These are phyloP conservation scores for Scheffersomyces ergatensis DNA, from an alignment of 805 yeast genomes.

Conservation along the genomic window DNA sequence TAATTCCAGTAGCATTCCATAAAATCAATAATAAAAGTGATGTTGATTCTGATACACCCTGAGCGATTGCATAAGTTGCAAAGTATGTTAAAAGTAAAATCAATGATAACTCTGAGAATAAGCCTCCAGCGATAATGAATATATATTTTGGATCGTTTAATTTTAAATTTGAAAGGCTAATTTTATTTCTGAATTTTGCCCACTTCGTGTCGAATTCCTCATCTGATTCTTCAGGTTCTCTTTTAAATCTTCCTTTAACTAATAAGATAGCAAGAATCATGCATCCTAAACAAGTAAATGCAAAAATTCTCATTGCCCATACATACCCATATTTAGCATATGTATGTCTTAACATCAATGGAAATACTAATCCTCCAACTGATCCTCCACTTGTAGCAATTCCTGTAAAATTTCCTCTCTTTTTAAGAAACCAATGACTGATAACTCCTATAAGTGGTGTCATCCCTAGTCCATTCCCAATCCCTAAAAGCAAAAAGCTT, in stretches of 20 bases:
- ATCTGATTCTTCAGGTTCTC: background rate
- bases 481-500: slow-evolving; percentile 54
- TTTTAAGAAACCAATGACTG: slow-evolving; percentile 62
- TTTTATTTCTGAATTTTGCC: slow-evolving; percentile 4
- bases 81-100: slow-evolving; percentile 28
- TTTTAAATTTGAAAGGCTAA: slow-evolving; percentile 5
- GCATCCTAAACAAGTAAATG: slow-evolving; percentile 25
- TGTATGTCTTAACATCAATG: slow-evolving; percentile 49
- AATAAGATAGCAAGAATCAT: slow-evolving; percentile 20
- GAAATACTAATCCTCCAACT: slow-evolving; percentile 62
- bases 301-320: slow-evolving; percentile 57
- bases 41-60: slow-evolving; percentile 25
- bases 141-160: slow-evolving; percentile 21
- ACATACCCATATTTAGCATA: slow-evolving; percentile 49
- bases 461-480: slow-evolving; percentile 59
- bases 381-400: slow-evolving; percentile 67
- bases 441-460: slow-evolving; percentile 61
- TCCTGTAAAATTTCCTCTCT: slow-evolving; percentile 57
- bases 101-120: slow-evolving; percentile 26
- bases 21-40: slow-evolving; percentile 25
- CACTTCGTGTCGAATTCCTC: slow-evolving; percentile 1
- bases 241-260: slow-evolving; percentile 24
- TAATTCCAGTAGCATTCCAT: slow-evolving; percentile 28
- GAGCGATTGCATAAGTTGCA: slow-evolving; percentile 31
- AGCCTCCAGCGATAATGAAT: slow-evolving; percentile 27